Evolutionary conservation across 2,329 filamentous ascomycete species (phyloP), one percentile per base, ranked within the genome.

Genomic region (Nemania serpens): DNA sequence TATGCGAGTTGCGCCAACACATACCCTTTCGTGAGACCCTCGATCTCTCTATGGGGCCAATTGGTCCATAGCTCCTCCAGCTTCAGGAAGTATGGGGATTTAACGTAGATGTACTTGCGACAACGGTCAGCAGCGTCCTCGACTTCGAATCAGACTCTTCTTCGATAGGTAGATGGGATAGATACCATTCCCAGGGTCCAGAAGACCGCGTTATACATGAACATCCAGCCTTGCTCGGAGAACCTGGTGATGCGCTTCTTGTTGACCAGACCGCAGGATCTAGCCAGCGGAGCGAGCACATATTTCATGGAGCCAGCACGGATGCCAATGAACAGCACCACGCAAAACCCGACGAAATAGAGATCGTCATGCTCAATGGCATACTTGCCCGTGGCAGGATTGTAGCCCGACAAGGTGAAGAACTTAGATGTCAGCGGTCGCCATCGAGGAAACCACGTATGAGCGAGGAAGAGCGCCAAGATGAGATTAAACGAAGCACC

Each of bases 1-100:
- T 97, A 97, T 15, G 89, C 88, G 75, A 93, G 89, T 75, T 98
- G 93, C n/a, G 88, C 88, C 42, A 98, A 82, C 70, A 96, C 90
- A 77, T 98, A 98, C 75, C 85, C 87, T 79, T 98, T 98, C 78
- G 89, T 85, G 7, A 91, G 76, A 3, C 88, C 87, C 12, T 81
- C 79, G 61, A 96, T 81, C 71, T 94, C 88, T 54, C 91, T 86
- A 67, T 86, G 82, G 0, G 94, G 94, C 88, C 91, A 98, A 73
- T 89, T 82, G 18, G 86, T 85, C 93, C 93, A 98, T 50, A 98
- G 82, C 58, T 89, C 86, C 59, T 82, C 79, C 68, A 94, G 81
- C 72, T 92, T 88, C 68, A 91, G 79, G 82, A 86, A 95, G 76
- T 94, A 93, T 22, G 87, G 81, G 3, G 91, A 95, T 50, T 86